Evolutionary conservation across 257 asterid genomes (phyloP).

Genomic region (Solanum pennellii): DNA sequence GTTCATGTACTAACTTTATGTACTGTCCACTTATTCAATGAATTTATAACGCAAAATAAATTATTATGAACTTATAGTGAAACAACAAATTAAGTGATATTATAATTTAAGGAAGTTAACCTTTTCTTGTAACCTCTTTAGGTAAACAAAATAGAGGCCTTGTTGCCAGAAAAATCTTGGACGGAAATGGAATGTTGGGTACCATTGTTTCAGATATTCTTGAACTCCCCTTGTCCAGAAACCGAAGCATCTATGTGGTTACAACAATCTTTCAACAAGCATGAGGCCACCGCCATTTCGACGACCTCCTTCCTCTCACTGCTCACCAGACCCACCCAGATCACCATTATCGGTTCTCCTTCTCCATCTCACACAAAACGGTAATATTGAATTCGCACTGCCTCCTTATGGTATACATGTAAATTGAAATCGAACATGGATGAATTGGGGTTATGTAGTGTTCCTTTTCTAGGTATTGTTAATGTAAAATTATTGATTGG

Average conservation of each 20-base stretch:
- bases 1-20: no score
- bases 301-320: constrained; percentile 28
- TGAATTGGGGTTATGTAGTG: background rate
- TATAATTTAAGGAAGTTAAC: no score
- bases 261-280: constrained; percentile 32
- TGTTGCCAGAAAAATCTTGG: background rate
- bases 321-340: constrained; percentile 19
- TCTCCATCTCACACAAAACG: constrained; percentile 16
- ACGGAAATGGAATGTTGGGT: constrained; percentile 56
- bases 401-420: background rate
- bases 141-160: background rate
- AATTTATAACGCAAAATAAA: no score
- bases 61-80: no score
- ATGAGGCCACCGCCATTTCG: constrained; percentile 16
- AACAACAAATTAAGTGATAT: no score
- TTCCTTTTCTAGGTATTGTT: background rate
- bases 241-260: constrained; percentile 63
- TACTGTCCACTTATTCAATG: no score
- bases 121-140: background rate
- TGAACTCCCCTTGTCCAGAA: constrained; percentile 64
- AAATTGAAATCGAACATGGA: background rate
- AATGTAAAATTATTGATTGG: background rate
- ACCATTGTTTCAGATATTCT: constrained; percentile 49
- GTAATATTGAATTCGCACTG: background rate
- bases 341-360: constrained; percentile 1